A percentile compares a stretch with the other conserved stretches of the same genome.
Evolutionary conservation across 495 filamentous ascomycete species (phyloP).

Genomic region (Elasticomyces elasticus): DNA sequence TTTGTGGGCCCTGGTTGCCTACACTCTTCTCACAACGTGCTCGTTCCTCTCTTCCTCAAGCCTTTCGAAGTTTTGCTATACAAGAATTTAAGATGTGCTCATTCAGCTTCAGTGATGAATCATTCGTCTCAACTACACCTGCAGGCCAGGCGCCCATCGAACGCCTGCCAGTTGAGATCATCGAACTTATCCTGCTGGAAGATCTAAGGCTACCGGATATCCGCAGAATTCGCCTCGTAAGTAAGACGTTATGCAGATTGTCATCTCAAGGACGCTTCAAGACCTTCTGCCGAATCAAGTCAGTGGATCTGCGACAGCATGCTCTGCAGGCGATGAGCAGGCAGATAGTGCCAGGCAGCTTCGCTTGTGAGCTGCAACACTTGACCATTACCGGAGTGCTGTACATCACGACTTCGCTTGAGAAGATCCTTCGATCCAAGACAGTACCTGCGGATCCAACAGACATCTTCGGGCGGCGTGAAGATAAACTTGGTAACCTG

Average conservation of each 20-base stretch:
- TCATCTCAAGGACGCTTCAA: background rate
- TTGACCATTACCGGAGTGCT: conserved; percentile 2
- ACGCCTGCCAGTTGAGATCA: background rate
- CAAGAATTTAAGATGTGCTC: no score
- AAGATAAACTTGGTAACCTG: background rate
- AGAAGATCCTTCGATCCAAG: conserved; percentile 1
- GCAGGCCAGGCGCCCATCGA: no score
- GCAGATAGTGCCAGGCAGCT: background rate
- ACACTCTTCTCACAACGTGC: no score
- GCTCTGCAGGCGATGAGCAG: background rate
- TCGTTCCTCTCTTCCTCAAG: no score
- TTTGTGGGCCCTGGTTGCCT: no score
- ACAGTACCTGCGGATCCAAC: background rate
- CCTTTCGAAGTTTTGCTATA: no score
- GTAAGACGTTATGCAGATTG: background rate
- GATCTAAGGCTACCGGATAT: background rate
- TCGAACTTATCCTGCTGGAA: background rate
- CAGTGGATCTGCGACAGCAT: background rate
- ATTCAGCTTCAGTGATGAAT: no score
- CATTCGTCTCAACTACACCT: no score
- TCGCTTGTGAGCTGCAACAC: background rate
- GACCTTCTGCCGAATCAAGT: background rate
- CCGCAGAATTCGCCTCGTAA: background rate
- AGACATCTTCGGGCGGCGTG: background rate
- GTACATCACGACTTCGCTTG: background rate